Base-by-base conservation (phyloP, 176 grass and related monocot species). In the Elymus sibiricus region DNA sequence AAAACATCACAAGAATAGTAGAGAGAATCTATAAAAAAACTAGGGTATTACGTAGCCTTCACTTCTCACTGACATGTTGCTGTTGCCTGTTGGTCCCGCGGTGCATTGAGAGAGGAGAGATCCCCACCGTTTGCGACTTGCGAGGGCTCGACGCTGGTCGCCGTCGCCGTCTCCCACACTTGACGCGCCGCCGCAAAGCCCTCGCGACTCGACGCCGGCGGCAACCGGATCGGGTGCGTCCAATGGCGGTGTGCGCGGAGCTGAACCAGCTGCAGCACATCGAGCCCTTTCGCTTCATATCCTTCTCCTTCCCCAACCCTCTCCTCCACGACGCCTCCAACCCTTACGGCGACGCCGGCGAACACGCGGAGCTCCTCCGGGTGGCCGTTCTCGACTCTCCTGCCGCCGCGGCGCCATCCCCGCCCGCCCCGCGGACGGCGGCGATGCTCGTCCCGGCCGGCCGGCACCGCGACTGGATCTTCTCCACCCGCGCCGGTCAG, bases 401-500 rank as follows among this genome's bases (percentile, higher is more conserved):
- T 15, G 67, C 82, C 11, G 79, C 84, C 7, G 27, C 72, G 25
- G 19, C 35, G 25, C 58, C 78, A 0, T 16, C 55, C 16, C 70
- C 66, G 0, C 32, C 67, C 4, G 17, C 68, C 10, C 64, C 77
- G 11, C 38, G 26, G 21, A 89, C 70, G 16, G 93, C 88, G 5
- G 91, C 81, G 49, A 94, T 98, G 87, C 89, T 94, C 27, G 88
- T 98, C 42, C 93, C 91, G 47, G 68, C 51, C 9, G 91, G 91
- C 46, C 86, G 88, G 62, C 91, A 98, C 79, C 34, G 76, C 17
- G 93, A 98, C 78, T 98, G 95, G 95, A 94, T 98, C 80, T 98
- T 98, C 89, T 98, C 86, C 81, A 98, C 93, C 38, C 83, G 71
- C 38, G 86, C 88, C 61, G 96, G 93, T 5, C 96, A 98, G 56